Evolutionary conservation across 2,329 filamentous ascomycete genomes (phyloP).

Genomic region (Ceratocystis colombiana): DNA sequence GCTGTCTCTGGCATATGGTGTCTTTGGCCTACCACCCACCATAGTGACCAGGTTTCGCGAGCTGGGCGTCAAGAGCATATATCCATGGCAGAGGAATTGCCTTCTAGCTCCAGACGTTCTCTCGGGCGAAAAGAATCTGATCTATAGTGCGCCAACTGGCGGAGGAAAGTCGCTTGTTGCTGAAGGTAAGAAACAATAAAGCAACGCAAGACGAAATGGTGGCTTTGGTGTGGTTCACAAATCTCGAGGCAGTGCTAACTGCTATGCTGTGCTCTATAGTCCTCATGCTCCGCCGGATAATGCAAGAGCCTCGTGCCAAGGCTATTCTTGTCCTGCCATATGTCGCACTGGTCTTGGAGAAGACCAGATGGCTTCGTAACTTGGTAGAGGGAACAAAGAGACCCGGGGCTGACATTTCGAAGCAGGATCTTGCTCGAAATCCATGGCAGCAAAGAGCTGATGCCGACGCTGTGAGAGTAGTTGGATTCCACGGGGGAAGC

Average conservation of each 20-base stretch:
- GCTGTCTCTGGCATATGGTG: slow-evolving; percentile 51
- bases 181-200: slow-evolving; percentile 36
- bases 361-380: slow-evolving; percentile 61
- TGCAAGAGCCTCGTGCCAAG: slow-evolving; percentile 54
- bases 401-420: slow-evolving; percentile 32
- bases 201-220: not conserved
- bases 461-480: slow-evolving; percentile 52
- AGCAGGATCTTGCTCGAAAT: slow-evolving; percentile 33
- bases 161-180: slow-evolving; percentile 70
- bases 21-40: slow-evolving; percentile 51
- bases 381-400: slow-evolving; percentile 51
- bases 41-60: slow-evolving; percentile 55
- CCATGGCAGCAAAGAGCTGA: slow-evolving; percentile 47
- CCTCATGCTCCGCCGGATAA: slow-evolving; percentile 60
- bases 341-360: slow-evolving; percentile 70
- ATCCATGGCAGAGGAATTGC: slow-evolving; percentile 70
- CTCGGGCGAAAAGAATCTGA: slow-evolving; percentile 54
- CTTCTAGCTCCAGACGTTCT: slow-evolving; percentile 58
- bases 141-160: slow-evolving; percentile 71
- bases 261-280: slow-evolving; percentile 34
- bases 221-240: not conserved
- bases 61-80: slow-evolving; percentile 62
- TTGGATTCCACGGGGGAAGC: slow-evolving; percentile 66
- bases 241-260: slow-evolving; percentile 18
- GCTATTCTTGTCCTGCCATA: slow-evolving; percentile 66